A percentile compares a stretch with the other conserved stretches of the same genome.
These are phyloP conservation scores for Echites panduratus DNA, from an alignment of 257 asterid species.

Conservation along the genomic window DNA sequence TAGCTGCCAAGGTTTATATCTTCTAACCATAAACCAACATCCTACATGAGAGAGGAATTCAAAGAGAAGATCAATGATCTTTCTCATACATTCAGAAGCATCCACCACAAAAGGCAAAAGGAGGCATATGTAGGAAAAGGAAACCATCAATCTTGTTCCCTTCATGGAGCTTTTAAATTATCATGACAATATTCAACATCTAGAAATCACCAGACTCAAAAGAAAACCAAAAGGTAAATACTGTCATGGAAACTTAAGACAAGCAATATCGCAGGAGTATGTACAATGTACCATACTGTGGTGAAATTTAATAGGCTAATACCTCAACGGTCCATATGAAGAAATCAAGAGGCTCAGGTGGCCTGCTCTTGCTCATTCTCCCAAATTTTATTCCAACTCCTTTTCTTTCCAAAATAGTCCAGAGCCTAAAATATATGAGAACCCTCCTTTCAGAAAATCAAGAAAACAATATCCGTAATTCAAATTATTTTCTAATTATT, in stretches of 20 bases:
- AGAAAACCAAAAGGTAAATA: not conserved
- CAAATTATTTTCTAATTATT: not conserved
- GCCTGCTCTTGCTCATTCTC: slow-evolving; percentile 18
- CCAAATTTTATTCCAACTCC: not conserved
- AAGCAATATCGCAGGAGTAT: not conserved
- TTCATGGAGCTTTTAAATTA: not conserved
- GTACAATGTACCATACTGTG: not conserved
- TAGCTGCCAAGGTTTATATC: slow-evolving; percentile 94
- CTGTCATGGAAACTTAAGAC: not conserved
- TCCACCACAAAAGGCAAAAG: not conserved
- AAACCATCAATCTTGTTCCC: not conserved
- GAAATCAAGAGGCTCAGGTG: slow-evolving; percentile 38
- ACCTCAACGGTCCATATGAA: slow-evolving; percentile 39
- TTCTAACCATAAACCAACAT: slow-evolving; percentile 96
- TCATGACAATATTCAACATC: not conserved
- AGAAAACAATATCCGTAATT: not conserved
- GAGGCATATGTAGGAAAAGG: not conserved
- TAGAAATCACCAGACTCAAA: not conserved
- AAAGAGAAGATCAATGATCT: not conserved
- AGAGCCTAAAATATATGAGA: not conserved
- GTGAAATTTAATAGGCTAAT: not conserved
- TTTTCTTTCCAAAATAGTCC: not conserved
- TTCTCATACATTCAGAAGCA: not conserved
- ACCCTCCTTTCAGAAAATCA: not conserved
- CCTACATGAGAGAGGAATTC: slow-evolving; percentile 39